Evolutionary conservation across 768 basidiomycete species (phyloP), one percentile per base, ranked within the genome.

Genomic region (Amanita phalloides): DNA sequence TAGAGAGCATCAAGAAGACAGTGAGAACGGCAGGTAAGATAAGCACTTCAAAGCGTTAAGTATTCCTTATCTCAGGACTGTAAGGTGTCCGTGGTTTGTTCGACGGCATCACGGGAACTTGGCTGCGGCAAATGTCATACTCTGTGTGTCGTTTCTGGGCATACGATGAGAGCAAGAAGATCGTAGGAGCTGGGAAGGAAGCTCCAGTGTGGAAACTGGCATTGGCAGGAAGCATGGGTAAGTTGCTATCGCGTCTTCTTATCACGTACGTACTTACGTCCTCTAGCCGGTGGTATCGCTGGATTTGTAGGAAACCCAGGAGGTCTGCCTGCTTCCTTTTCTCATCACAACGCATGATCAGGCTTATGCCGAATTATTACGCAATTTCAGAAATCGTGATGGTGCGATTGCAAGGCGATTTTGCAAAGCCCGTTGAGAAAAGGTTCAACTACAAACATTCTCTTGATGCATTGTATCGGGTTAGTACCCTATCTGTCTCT

Each of bases 81-180:
- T 14, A 45, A 78, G 81, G 81, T 53, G 68, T 71, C 45, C 74
- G 80, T 36, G 91, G 91, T 2, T 72, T 93, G 45, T 90, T 80
- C 60, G 91, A 92, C 62, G 91, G 91, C 14, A 89, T 92, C 54
- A 72, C 84, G 2, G 91, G 90, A 28, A 95, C 91, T 25, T 85
- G 89, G 81, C 68, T 95, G 66, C 79, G 91, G 26, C 91, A 95
- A 68, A 90, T 93, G 89, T 87, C 83, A 32, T 94, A 94, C 68
- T 90, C 87, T 39, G 72, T 92, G 64, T 90, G 88, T 64, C 76
- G 90, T n/a, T 94, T 92, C 71, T 92, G 89, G 81, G 89, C 87
- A 13, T 91, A 93, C 64, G 90, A 93, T 56, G 86, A 89, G 70
- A 88, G 84, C 64, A 94, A 92, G 74, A 90, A 85, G 71, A 56